phyloP scores from a whole-genome alignment of 495 filamentous ascomycete species.

The Evernia prunastri region DNA sequence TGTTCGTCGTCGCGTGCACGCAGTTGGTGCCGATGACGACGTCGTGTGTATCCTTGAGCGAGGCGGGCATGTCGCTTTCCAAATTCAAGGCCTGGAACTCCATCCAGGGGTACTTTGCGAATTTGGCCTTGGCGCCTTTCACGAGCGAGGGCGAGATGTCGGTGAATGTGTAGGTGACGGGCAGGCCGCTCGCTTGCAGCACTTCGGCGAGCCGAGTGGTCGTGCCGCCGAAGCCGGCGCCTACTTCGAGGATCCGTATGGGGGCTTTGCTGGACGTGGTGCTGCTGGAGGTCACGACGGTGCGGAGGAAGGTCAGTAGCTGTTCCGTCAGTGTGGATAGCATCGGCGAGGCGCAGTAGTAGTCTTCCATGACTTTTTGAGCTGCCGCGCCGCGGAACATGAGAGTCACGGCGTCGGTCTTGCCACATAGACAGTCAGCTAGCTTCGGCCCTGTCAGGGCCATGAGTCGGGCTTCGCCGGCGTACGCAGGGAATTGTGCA shows the following conservation, averaged over 20 bases:
- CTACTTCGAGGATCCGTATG: slow-evolving; percentile 28
- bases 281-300: slow-evolving; percentile 13
- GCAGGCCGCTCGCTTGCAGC: slow-evolving; percentile 15
- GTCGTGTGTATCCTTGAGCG: slow-evolving; percentile 28
- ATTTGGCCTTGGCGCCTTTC: slow-evolving; percentile 23
- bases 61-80: slow-evolving; percentile 24
- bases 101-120: slow-evolving; percentile 27
- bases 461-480: slow-evolving; percentile 27
- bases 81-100: slow-evolving; percentile 29
- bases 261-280: slow-evolving; percentile 12
- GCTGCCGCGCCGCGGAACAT: slow-evolving; percentile 27
- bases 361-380: slow-evolving; percentile 26
- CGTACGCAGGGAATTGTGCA: slow-evolving; percentile 19
- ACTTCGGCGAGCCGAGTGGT: slow-evolving; percentile 21
- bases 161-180: slow-evolving; percentile 36
- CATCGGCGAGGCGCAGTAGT: slow-evolving; percentile 29
- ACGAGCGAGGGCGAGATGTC: slow-evolving; percentile 34
- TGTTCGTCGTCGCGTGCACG: slow-evolving; percentile 43
- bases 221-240: slow-evolving; percentile 31
- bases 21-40: slow-evolving; percentile 44
- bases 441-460: slow-evolving; percentile 28
- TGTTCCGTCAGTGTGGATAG: slow-evolving; percentile 27
- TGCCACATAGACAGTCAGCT: slow-evolving; percentile 30
- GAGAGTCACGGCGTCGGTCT: slow-evolving; percentile 28
- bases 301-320: slow-evolving; percentile 25